Percentiles rank a stretch among this genome's conserved stretches.
These are phyloP conservation scores for Entomortierella beljakovae DNA, from an alignment of 192 early-diverging fungal species.

Conservation along the genomic window DNA sequence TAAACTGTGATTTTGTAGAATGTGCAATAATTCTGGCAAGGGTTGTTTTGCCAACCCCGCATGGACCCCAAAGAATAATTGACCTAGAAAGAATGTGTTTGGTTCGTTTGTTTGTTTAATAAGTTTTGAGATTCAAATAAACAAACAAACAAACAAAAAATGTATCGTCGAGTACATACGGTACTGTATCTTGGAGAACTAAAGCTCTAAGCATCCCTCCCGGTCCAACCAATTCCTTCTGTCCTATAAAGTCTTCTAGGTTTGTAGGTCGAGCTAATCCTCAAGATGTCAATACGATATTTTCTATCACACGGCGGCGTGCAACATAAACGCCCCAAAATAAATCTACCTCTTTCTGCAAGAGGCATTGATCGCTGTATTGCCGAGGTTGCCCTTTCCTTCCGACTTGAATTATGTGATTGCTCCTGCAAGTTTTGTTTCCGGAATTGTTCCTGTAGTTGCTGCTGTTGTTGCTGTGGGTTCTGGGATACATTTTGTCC, in stretches of 20 bases:
- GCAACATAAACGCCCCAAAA: not conserved
- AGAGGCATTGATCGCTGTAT: conserved; percentile 62
- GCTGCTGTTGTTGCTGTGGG: not conserved
- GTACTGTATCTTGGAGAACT: conserved; percentile 73
- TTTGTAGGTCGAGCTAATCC: conserved; percentile 56
- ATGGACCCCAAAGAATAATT: conserved; percentile 80
- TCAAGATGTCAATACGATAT: not conserved
- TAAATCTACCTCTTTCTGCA: conserved; percentile 63
- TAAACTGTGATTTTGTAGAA: conserved; percentile 58
- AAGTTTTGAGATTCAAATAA: too few species aligned
- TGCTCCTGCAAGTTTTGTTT: not conserved
- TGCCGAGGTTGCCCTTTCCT: conserved; percentile 36
- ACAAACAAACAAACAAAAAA: too few species aligned
- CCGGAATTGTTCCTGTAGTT: not conserved
- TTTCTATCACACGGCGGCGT: not conserved
- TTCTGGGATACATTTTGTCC: not conserved
- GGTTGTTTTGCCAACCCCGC: conserved; percentile 56
- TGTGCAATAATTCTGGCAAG: conserved; percentile 62
- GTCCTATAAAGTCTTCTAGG: conserved; percentile 80
- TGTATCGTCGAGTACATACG: conserved; percentile 24
- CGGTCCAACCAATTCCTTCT: conserved; percentile 74
- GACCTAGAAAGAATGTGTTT: too few species aligned
- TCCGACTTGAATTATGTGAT: conserved; percentile 19
- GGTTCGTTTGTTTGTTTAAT: too few species aligned
- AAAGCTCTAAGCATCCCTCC: conserved; percentile 71